Base-by-base conservation (phyloP, 139 green algal genomes). In the Volvox africanus region DNA sequence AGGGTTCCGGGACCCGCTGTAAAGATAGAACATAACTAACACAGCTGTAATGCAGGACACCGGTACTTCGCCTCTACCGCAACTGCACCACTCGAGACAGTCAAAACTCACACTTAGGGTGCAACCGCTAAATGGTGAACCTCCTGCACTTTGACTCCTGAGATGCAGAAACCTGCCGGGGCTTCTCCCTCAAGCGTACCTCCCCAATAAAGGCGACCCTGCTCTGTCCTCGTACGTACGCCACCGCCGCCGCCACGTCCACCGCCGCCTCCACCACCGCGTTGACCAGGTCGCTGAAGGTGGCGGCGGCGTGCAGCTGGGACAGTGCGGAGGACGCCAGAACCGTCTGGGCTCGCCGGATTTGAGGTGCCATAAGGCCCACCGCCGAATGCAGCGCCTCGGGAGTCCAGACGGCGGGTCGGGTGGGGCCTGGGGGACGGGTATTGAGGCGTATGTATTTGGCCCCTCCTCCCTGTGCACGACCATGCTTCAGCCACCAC, bases 211-310 rank as follows among this genome's bases (percentile, higher is more conserved):
- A 88, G 22, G 82, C 82, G 35, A 88, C 65, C 32, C 82, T 62
- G 26, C 22, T 30, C 82, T 80, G 62, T 24, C 82, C 82, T 35
- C 65, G 33, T 9, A 80, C 65, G 82, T 79, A 44, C 35, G 82
- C 65, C 65, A 65, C 82, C 35, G 65, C 82, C 82, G 33, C 82
- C 32, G 82, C 82, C 32, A 26, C 65, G 11, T 88, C 82, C 62
- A 65, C 82, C 82, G 82, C 82, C 65, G 65, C 82, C 65, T 65
- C 82, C 62, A 20, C 65, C 65, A 32, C 62, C 65, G 82, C 82
- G 35, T 35, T 22, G 14, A 88, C 82, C 82, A 88, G 62, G 50
- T 88, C 50, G 22, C 65, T 67, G 33, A 88, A 36, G 21, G 82
- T 67, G 65, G 35, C 33, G 65, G 82, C 82, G 6, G 65, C 82